Base-by-base conservation (phyloP, 2,329 filamentous ascomycete species). In the Alternaria panax region DNA sequence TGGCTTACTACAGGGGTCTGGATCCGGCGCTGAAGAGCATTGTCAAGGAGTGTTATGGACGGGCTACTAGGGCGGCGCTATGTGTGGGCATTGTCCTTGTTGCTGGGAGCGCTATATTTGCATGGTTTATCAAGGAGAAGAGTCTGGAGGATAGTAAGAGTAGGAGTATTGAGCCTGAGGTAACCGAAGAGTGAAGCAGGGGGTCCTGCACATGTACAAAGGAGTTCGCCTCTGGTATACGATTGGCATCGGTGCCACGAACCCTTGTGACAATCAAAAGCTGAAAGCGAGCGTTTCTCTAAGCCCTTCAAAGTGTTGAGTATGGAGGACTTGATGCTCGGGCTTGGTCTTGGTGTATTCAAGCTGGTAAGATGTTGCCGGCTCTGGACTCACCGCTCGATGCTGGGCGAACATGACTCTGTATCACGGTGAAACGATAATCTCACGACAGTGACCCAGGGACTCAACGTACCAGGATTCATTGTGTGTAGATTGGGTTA, bases 21-120 rank as follows among this genome's bases (percentile, higher is more conserved):
- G 86, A 90, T 6, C 87, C 90, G 0, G 80, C 75, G 2, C 78
- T 89, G 1, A 85, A 84, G 25, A 79, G 73, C 12, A 75, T 90
- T 12, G 90, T 94, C 4, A 83, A 86, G 36, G 78, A 80, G 27
- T 91, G 89, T 72, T 94, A 93, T 75, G 86, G 87, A 41, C 80
- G 79, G 67, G 83, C 85, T 40, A 84, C 81, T 7, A 80, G 82
- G 56, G 80, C 80, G 25, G 84, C 85, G 0, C 84, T 87, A 68
- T 78, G 69, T 2, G 79, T 87, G 30, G 77, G 84, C 71, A 74
- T 84, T 54, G 76, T 70, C 3, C 71, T 87, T n/a, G 82, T 85
- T 4, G 75, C 80, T 41, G 83, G 84, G 46, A 82, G 85, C 32
- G 79, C 80, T 4, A 42, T 81, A 0, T 77, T 75, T 58, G 78